Base-by-base conservation (phyloP, 1,284 basidiomycete species). In the Heterobasidion annosum region DNA sequence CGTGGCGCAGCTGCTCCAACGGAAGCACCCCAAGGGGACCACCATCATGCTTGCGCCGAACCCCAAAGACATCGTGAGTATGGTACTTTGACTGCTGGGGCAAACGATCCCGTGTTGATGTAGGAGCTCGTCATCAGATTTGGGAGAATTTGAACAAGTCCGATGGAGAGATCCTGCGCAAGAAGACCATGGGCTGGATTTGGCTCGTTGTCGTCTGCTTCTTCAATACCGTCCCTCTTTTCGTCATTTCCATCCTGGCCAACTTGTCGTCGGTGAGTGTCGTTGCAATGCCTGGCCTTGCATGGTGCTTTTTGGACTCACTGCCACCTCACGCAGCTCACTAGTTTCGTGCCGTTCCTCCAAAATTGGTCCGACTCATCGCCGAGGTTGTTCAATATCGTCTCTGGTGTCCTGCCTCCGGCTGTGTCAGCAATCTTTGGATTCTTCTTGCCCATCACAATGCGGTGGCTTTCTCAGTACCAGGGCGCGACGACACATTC, bases 361-460 rank as follows among this genome's bases (percentile, higher is more conserved):
- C 66, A 79, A 16, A 44, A 59, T 0, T 95, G 93, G 93, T 76
- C 77, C 19, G 62, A 73, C 1, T 67, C 74, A 0, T 89, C 87
- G 1, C 72, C 75, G 0, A 70, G 57, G 12, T 76, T 82, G 1
- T 93, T 94, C 68, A 79, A 86, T 1, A 63, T 93, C 59, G 71
- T 91, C 18, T 92, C 91, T 65, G 92, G 92, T 87, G 83, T 95
- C 40, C 73, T 96, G 13, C 94, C 94, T 2, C 90, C 94, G 0
- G 73, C 87, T 0, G 81, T 97, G 34, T 89, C 89, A n/a, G 87
- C 88, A 7, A 57, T 92, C n/a, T 94, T 97, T 61, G 88, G 89
- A 42, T 92, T 90, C 72, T 81, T 93, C 68, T 73, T 97, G 35
- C 94, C 94, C 6, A 80, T 89, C 62, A 73, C 93, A 65, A 95